Conservation (phyloP, 345 rosid species). For the Adansonia digitata region DNA sequence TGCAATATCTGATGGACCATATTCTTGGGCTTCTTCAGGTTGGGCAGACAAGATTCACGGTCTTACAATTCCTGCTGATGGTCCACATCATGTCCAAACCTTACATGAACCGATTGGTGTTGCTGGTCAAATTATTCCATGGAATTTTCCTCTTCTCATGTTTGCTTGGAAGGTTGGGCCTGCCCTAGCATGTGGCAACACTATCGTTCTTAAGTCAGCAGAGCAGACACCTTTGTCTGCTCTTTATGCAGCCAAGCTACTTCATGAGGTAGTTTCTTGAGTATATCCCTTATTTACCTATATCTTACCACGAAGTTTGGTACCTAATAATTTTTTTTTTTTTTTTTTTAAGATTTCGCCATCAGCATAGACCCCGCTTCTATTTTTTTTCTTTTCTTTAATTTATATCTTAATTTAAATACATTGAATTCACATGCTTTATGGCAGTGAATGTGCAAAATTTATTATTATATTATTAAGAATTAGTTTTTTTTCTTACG, state of each 20-base stretch:
- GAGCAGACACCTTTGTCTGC: slow-evolving; percentile 75
- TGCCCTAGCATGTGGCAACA: slow-evolving; percentile 64
- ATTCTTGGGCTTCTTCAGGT: slow-evolving; percentile 43
- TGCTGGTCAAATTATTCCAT: slow-evolving; percentile 91
- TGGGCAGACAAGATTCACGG: slow-evolving; percentile 98
- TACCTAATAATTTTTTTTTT: neutral
- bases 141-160: slow-evolving; percentile 97
- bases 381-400: neutral
- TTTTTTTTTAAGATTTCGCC: neutral
- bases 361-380: neutral
- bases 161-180: slow-evolving; percentile 72
- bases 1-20: neutral
- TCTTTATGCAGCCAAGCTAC: slow-evolving; percentile 41
- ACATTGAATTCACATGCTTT: neutral
- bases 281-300: neutral
- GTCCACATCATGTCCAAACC: slow-evolving; percentile 69
- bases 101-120: slow-evolving; percentile 94
- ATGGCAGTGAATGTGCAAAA: neutral
- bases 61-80: slow-evolving; percentile 71
- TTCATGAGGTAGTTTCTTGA: slow-evolving; percentile 47
- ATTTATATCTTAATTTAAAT: neutral
- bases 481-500: neutral
- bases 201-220: slow-evolving; percentile 61
- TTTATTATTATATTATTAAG: neutral
- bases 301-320: neutral